A percentile compares a stretch with the other conserved stretches of the same genome.
Evolutionary conservation across 805 yeast genomes (phyloP).

Genomic region (Spathaspora boniae): DNA sequence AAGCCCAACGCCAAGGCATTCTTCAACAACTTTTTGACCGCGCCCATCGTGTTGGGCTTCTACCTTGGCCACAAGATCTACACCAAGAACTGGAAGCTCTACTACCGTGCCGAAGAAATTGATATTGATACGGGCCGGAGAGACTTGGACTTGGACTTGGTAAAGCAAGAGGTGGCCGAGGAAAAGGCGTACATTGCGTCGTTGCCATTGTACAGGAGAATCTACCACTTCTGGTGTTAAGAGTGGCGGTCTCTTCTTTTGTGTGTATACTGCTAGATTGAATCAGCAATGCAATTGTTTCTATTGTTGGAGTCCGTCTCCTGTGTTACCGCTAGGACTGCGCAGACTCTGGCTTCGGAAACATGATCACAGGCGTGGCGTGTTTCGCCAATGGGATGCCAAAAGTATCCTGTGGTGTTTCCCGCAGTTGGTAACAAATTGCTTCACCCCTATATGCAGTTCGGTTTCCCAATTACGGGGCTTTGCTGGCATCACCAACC

Average conservation of each 20-base stretch:
- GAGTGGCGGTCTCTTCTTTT: no score
- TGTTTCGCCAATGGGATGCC: no score
- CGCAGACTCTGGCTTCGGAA: no score
- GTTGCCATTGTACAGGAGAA: slow-evolving; percentile 21
- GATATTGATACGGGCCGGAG: slow-evolving; percentile 34
- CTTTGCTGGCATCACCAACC: no score
- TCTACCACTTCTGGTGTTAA: slow-evolving; percentile 28
- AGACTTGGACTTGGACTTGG: slow-evolving; percentile 26
- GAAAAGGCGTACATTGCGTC: slow-evolving; percentile 22
- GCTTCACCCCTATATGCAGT: no score
- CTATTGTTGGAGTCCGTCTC: no score
- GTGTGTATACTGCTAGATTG: slow-evolving; percentile 21
- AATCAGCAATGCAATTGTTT: no score
- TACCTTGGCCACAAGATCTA: slow-evolving; percentile 28
- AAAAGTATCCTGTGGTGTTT: no score
- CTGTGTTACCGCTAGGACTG: no score
- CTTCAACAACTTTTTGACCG: slow-evolving; percentile 28
- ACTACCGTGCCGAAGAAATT: slow-evolving; percentile 24
- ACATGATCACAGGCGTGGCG: no score
- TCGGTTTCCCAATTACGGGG: no score
- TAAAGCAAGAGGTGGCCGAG: slow-evolving; percentile 33
- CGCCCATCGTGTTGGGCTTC: slow-evolving; percentile 25
- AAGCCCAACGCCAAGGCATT: slow-evolving; percentile 26
- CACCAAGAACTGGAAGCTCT: slow-evolving; percentile 22
- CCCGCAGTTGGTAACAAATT: no score